A percentile compares a stretch with the other conserved stretches of the same genome.
These are phyloP conservation scores for Scheffersomyces ergatensis DNA, from an alignment of 805 yeast genomes.

Conservation along the genomic window DNA sequence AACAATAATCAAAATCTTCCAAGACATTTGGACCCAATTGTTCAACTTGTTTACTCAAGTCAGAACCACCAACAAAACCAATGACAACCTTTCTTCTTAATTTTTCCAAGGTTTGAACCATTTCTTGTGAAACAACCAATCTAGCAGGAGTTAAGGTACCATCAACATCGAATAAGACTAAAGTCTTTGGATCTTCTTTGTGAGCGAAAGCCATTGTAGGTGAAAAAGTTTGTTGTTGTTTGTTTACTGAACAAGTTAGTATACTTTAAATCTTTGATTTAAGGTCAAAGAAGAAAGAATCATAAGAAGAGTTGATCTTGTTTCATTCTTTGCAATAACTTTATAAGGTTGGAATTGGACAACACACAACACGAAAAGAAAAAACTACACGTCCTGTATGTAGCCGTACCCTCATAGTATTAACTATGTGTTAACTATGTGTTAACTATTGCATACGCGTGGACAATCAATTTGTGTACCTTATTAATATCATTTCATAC, in stretches of 20 bases:
- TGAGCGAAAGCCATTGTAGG: slow-evolving; percentile 57
- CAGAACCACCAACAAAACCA: slow-evolving; percentile 98
- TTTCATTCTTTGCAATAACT: too few species aligned
- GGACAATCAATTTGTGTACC: too few species aligned
- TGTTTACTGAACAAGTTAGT: not conserved
- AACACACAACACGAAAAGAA: too few species aligned
- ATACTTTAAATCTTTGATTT: not conserved
- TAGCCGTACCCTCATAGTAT: too few species aligned
- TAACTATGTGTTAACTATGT: too few species aligned
- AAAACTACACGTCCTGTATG: not conserved
- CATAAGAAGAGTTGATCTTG: slow-evolving; percentile 1
- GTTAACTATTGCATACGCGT: too few species aligned
- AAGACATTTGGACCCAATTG: slow-evolving; percentile 84
- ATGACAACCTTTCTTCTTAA: slow-evolving; percentile 90
- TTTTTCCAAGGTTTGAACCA: slow-evolving; percentile 64
- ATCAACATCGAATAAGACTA: slow-evolving; percentile 95
- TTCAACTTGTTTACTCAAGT: slow-evolving; percentile 90
- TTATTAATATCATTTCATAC: too few species aligned
- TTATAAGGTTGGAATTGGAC: not conserved
- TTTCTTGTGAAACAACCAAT: slow-evolving; percentile 70
- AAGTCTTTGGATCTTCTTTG: slow-evolving; percentile 78
- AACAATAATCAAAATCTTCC: slow-evolving; percentile 87
- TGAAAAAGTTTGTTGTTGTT: not conserved
- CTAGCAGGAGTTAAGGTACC: slow-evolving; percentile 99
- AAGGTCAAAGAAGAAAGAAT: slow-evolving; percentile 3